phyloP scores from a whole-genome alignment of 179 eudicot species.

The Vitellaria paradoxa region DNA sequence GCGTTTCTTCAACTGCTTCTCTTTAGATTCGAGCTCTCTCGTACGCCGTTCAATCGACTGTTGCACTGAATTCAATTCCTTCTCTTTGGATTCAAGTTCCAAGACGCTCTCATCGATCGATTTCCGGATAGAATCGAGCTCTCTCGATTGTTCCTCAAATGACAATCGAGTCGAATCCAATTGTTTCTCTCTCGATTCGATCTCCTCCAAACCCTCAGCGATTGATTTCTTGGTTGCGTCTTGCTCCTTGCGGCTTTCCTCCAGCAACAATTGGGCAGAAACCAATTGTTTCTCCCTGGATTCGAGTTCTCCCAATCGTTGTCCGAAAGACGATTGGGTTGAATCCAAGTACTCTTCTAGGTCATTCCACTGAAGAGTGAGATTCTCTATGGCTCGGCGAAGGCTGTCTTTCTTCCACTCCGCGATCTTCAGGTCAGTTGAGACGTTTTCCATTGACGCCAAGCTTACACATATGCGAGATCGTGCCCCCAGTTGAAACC shows the following conservation, averaged over 20 bases:
- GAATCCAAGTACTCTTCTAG: slow-evolving; percentile 28
- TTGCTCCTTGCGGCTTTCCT: slow-evolving; percentile 16
- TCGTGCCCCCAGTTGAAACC: too few species aligned
- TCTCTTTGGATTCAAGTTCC: background rate
- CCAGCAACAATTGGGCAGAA: slow-evolving; percentile 22
- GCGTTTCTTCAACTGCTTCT: background rate
- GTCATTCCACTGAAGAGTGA: slow-evolving; percentile 32
- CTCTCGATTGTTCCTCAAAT: slow-evolving; percentile 18
- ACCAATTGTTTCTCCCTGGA: slow-evolving; percentile 18
- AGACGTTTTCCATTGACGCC: background rate
- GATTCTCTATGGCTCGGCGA: slow-evolving; percentile 24
- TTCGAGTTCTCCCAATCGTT: slow-evolving; percentile 17
- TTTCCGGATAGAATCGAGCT: slow-evolving; percentile 22
- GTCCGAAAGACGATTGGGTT: slow-evolving; percentile 1
- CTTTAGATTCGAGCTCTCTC: slow-evolving; percentile 14
- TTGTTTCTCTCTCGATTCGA: background rate
- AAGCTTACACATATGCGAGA: too few species aligned
- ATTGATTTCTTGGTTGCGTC: slow-evolving; percentile 12
- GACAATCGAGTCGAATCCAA: background rate
- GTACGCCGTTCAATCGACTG: background rate
- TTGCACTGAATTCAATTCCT: too few species aligned
- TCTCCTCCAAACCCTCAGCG: slow-evolving; percentile 14
- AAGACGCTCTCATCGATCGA: background rate
- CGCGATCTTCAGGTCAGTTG: slow-evolving; percentile 6
- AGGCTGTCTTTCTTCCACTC: slow-evolving; percentile 20